Evolutionary conservation across 2,329 filamentous ascomycete species (phyloP).

Genomic region (Neodidymelliopsis sp.): DNA sequence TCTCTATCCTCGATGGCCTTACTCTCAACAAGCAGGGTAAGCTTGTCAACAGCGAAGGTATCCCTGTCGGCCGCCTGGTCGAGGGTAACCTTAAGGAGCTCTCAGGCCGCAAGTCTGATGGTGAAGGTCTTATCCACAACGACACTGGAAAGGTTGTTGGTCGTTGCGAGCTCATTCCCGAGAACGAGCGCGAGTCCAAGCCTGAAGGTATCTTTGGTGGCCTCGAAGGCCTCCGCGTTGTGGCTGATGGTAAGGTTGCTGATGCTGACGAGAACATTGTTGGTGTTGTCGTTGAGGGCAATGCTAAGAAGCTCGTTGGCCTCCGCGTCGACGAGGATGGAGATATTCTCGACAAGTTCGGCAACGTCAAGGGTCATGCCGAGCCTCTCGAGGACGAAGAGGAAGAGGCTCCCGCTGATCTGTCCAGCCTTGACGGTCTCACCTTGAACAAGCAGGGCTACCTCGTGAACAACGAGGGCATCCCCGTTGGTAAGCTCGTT

Average conservation of each 20-base stretch:
- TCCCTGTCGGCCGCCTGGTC: conserved; percentile 67
- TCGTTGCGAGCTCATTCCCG: conserved; percentile 71
- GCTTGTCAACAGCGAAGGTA: conserved; percentile 58
- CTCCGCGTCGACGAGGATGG: conserved; percentile 68
- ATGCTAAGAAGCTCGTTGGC: conserved; percentile 66
- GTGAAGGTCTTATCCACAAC: conserved; percentile 74
- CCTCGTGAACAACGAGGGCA: conserved; percentile 61
- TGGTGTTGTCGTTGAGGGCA: conserved; percentile 64
- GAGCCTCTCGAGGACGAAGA: conserved; percentile 60
- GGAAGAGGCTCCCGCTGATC: conserved; percentile 55
- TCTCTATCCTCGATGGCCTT: conserved; percentile 56
- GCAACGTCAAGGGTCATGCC: conserved; percentile 67
- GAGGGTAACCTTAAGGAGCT: conserved; percentile 71
- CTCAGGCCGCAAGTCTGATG: conserved; percentile 73
- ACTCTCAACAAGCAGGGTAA: conserved; percentile 60
- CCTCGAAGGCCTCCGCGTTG: conserved; percentile 57
- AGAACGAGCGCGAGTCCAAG: conserved; percentile 65
- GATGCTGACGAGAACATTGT: conserved; percentile 60
- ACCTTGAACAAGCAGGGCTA: conserved; percentile 66
- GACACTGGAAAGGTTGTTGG: conserved; percentile 75
- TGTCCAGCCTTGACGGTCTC: conserved; percentile 62
- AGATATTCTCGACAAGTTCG: conserved; percentile 67
- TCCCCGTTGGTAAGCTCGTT: conserved; percentile 63
- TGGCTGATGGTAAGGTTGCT: conserved; percentile 57
- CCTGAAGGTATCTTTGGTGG: conserved; percentile 60